Percentiles rank a stretch among this genome's conserved stretches.
These are phyloP conservation scores for Funneliformis geosporum DNA, from an alignment of 192 early-diverging fungal genomes.

Conservation along the genomic window DNA sequence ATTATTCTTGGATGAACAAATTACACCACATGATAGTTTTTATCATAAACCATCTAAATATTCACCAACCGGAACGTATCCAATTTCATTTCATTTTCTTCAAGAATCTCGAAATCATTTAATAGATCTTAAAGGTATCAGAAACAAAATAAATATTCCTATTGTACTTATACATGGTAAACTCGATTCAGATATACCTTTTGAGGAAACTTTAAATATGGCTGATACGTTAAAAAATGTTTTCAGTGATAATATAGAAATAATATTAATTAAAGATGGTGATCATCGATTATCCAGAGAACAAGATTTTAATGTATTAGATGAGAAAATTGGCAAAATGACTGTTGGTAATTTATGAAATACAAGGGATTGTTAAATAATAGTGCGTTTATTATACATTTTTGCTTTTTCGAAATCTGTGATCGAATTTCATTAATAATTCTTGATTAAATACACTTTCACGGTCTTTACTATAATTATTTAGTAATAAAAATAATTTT, in stretches of 20 bases:
- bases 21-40: neutral
- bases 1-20: neutral
- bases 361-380: too few relatives aligned
- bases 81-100: constrained; percentile 10
- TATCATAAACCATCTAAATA: constrained; percentile 19
- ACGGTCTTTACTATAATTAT: too few relatives aligned
- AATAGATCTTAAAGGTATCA: neutral
- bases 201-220: constrained; percentile 10
- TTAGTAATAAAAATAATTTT: too few relatives aligned
- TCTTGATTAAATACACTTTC: too few relatives aligned
- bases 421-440: too few relatives aligned
- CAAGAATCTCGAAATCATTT: constrained; percentile 19
- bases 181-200: neutral
- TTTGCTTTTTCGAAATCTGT: too few relatives aligned
- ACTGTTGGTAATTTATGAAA: too few relatives aligned
- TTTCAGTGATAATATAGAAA: neutral
- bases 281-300: constrained; percentile 8
- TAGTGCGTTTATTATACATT: too few relatives aligned
- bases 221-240: neutral
- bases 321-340: neutral
- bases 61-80: constrained; percentile 9
- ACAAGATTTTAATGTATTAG: constrained; percentile 21
- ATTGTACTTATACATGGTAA: constrained; percentile 8
- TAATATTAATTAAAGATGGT: neutral
- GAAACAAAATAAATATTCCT: neutral